Percentiles rank a stretch among this genome's conserved stretches.
phyloP scores from a whole-genome alignment of 2,329 filamentous ascomycete genomes.

The Monosporascus ibericus region DNA sequence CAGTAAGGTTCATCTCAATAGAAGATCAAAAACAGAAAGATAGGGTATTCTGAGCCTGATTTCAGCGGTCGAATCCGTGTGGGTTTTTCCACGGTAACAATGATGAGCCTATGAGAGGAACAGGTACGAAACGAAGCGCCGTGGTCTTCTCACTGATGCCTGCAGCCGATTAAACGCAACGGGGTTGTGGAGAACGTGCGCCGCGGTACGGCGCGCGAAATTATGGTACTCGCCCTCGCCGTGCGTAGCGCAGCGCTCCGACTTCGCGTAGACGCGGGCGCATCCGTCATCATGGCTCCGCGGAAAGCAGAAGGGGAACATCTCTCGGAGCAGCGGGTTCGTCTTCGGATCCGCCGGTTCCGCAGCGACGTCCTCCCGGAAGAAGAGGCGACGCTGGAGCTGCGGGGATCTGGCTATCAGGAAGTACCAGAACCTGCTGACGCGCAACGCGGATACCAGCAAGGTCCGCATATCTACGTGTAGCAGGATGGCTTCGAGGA shows the following conservation, averaged over 20 bases:
- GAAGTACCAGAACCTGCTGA: constrained; percentile 1
- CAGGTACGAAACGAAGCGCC: too few relatives aligned
- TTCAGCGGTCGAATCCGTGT: too few relatives aligned
- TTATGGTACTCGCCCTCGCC: not conserved
- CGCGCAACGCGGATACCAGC: constrained; percentile 5
- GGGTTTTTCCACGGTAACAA: too few relatives aligned
- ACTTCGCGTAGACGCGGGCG: not conserved
- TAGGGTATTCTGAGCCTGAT: too few relatives aligned
- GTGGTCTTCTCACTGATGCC: not conserved
- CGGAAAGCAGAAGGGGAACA: constrained; percentile 4
- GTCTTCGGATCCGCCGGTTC: not conserved
- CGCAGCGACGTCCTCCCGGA: constrained; percentile 1
- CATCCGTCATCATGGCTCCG: not conserved
- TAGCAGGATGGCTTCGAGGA: constrained; percentile 7
- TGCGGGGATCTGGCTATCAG: constrained; percentile 1
- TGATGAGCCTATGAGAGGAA: too few relatives aligned
- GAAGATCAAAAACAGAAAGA: not conserved
- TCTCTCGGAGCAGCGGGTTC: constrained; percentile 2
- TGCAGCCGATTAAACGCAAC: not conserved
- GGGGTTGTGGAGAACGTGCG: not conserved
- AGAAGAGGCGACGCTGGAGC: constrained; percentile 7
- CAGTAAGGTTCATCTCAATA: not conserved
- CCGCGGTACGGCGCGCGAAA: not conserved
- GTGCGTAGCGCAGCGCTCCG: not conserved
- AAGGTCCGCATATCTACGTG: constrained; percentile 4